Base-by-base conservation (phyloP, 495 filamentous ascomycete genomes). In the Margaritispora aquatica region DNA sequence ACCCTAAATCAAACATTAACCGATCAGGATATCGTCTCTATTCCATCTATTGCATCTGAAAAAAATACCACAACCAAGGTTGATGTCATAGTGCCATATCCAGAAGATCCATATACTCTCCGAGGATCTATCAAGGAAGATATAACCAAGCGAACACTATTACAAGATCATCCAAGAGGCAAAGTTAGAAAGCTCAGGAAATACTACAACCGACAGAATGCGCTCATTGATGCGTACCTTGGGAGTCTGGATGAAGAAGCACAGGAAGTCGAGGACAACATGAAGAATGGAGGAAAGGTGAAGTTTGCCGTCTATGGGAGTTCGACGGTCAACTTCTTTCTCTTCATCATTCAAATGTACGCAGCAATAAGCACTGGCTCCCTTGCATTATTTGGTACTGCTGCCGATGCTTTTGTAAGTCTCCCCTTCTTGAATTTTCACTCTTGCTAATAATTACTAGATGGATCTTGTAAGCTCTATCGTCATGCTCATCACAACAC, bases 391-490 rank as follows among this genome's bases (percentile, higher is more conserved):
- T 84, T 84, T 59, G 80, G 78, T 36, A 82, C 80, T 52, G 77
- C 80, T 48, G 79, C 80, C 54, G 80, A 82, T 68, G 78, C 80
- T 23, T 82, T 82, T 62, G 74, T 75, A 60, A 64, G 74, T 75
- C 41, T 55, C 44, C 29, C 47, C 4, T 50, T 11, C 24, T 50
- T 24, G 2, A 23, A 26, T 50, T 11, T 5, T 13, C n/a, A 23
- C 11, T 2, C 26, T 38, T 8, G 5, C 47, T 50, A n/a, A 50
- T 22, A 50, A 5, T 4, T 50, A 11, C n/a, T 50, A 75, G 74
- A 81, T 82, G 79, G 79, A 83, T 53, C 74, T 82, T n/a, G 78
- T 82, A 7, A 80, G 78, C 24, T 82, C 79, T 24, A 73, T 77
- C 59, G 77, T 81, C 59, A 82, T 82, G 75, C 70, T 80, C 24